Percentiles rank a stretch among this genome's conserved stretches.
phyloP scores from a whole-genome alignment of 495 filamentous ascomycete genomes.

The Penicillium odoratum region DNA sequence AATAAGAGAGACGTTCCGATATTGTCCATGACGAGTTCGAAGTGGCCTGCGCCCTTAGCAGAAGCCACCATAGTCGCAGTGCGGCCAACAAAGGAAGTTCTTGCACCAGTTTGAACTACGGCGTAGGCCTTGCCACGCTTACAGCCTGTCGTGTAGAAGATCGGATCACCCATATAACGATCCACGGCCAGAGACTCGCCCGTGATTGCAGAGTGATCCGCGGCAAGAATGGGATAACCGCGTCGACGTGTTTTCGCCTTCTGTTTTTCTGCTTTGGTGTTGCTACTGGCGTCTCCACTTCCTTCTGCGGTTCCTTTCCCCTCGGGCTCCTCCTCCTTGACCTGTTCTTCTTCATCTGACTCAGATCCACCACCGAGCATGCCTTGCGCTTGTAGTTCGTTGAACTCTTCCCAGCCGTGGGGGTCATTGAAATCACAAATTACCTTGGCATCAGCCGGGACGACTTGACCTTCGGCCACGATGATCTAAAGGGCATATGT shows the following conservation, averaged over 20 bases:
- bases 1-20: constrained; percentile 69
- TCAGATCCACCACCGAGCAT: constrained; percentile 57
- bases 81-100: constrained; percentile 66
- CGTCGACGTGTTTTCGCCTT: constrained; percentile 29
- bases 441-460: constrained; percentile 68
- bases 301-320: constrained; percentile 14
- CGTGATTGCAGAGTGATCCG: constrained; percentile 72
- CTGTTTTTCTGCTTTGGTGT: constrained; percentile 13
- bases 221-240: constrained; percentile 61
- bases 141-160: constrained; percentile 72
- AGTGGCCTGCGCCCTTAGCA: constrained; percentile 69
- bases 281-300: constrained; percentile 9
- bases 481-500: constrained; percentile 39
- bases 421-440: constrained; percentile 71
- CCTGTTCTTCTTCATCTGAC: constrained; percentile 45
- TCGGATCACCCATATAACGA: constrained; percentile 68
- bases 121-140: constrained; percentile 72
- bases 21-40: constrained; percentile 76
- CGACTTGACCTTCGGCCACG: constrained; percentile 69
- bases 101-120: constrained; percentile 60
- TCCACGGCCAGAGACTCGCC: constrained; percentile 73
- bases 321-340: constrained; percentile 12
- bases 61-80: constrained; percentile 68
- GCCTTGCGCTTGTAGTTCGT: constrained; percentile 52
- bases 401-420: constrained; percentile 64